Evolutionary conservation across 2,329 filamentous ascomycete species (phyloP).

Genomic region (Orbilia oligospora): DNA sequence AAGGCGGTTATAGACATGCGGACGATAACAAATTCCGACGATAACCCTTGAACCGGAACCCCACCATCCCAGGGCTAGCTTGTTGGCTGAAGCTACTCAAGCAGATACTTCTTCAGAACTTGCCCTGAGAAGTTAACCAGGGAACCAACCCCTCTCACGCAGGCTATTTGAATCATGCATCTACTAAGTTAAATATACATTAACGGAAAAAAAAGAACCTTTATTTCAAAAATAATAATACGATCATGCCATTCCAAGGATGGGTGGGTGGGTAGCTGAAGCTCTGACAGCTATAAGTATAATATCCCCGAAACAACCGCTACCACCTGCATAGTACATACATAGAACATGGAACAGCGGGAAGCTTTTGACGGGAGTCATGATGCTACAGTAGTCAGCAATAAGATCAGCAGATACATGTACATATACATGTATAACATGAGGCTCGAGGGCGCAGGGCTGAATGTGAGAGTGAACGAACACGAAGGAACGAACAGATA

Average conservation of each 20-base stretch:
- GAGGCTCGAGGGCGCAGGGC: conserved; percentile 54
- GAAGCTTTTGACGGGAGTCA: conserved; percentile 48
- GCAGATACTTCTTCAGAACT: conserved; percentile 16
- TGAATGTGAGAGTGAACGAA: conserved; percentile 19
- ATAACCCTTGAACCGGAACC: conserved; percentile 60
- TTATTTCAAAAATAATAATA: neutral
- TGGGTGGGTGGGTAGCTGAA: conserved; percentile 30
- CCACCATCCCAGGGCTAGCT: conserved; percentile 28
- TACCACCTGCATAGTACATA: conserved; percentile 28
- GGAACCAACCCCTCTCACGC: conserved; percentile 18
- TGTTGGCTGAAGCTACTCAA: neutral
- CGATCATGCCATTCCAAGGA: conserved; percentile 23
- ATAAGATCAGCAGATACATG: conserved; percentile 49
- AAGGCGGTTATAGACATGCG: conserved; percentile 58
- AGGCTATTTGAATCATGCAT: conserved; percentile 38
- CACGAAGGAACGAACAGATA: conserved; percentile 11
- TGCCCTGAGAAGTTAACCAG: conserved; percentile 10
- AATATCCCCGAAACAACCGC: conserved; percentile 27
- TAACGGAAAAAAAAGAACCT: neutral
- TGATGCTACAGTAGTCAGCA: conserved; percentile 40
- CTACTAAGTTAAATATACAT: conserved; percentile 7
- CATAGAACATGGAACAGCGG: conserved; percentile 24
- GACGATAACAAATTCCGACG: conserved; percentile 60
- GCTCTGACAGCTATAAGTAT: conserved; percentile 38
- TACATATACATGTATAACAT: conserved; percentile 12